Conservation (phyloP, 768 basidiomycete genomes). For the Pleurotus tuber-regium region DNA sequence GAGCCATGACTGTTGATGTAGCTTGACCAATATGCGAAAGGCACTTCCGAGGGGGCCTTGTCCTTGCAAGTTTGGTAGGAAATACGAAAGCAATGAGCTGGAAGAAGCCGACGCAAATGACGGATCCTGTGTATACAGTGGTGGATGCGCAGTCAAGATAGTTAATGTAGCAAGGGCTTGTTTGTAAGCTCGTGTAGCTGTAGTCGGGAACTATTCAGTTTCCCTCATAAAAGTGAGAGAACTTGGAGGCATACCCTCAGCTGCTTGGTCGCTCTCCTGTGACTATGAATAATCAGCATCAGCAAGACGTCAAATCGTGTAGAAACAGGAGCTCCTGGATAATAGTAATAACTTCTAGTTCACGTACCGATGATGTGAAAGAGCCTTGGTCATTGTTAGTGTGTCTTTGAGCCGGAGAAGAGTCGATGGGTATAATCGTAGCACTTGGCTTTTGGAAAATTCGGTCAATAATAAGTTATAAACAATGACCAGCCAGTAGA, state of each 20-base stretch:
- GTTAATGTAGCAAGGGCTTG: conserved; percentile 69
- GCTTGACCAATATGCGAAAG: conserved; percentile 62
- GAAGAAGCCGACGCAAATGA: conserved; percentile 37
- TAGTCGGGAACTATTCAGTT: neutral
- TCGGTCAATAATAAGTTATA: neutral
- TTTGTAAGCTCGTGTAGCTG: conserved; percentile 74
- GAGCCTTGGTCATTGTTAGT: neutral
- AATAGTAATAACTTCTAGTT: too few species aligned
- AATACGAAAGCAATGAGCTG: conserved; percentile 57
- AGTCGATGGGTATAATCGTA: neutral
- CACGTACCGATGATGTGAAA: conserved; percentile 2
- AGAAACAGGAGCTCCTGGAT: neutral
- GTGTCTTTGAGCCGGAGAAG: neutral
- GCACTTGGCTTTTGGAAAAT: neutral
- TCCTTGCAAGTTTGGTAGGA: conserved; percentile 71
- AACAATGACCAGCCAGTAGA: too few species aligned
- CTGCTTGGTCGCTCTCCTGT: conserved; percentile 39
- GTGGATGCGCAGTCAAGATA: conserved; percentile 59
- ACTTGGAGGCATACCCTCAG: conserved; percentile 43
- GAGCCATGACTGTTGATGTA: conserved; percentile 48
- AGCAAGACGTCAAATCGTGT: neutral
- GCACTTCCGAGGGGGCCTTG: conserved; percentile 74
- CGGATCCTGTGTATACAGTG: conserved; percentile 54
- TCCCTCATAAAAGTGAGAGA: neutral
- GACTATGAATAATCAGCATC: conserved; percentile 18